Conservation (phyloP, 164 flowering plant species). For the Euptelea pleiosperma region DNA sequence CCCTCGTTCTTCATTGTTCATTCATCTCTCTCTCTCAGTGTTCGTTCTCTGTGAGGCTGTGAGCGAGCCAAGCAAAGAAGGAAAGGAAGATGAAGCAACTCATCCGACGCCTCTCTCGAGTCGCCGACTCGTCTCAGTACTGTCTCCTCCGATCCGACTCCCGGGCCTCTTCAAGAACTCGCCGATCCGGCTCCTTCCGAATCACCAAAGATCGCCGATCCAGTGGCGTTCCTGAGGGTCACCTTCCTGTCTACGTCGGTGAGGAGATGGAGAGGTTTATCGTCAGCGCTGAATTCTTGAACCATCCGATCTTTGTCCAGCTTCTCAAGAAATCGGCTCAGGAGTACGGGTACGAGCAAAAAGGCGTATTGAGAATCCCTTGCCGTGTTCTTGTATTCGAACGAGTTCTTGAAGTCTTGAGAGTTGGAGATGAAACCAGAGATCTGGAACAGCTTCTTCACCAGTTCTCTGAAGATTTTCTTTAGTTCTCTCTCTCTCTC, state of each 20-base stretch:
- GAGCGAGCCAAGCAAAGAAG: neutral
- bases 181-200: conserved; percentile 14
- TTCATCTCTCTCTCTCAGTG: neutral
- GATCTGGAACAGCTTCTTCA: conserved; percentile 31
- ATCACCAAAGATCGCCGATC: conserved; percentile 5
- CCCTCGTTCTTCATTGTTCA: conserved; percentile 4
- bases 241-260: conserved; percentile 88
- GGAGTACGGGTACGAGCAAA: conserved; percentile 94
- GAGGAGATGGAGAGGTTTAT: conserved; percentile 90
- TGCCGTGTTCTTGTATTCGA: conserved; percentile 73
- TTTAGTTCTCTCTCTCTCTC: neutral
- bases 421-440: conserved; percentile 28
- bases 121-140: conserved; percentile 66
- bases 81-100: conserved; percentile 50
- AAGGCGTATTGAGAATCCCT: conserved; percentile 79
- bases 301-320: conserved; percentile 67
- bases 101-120: conserved; percentile 60
- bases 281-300: conserved; percentile 72
- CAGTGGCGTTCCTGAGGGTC: conserved; percentile 62
- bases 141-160: conserved; percentile 47
- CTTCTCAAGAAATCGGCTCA: conserved; percentile 79
- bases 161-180: conserved; percentile 2
- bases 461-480: conserved; percentile 17
- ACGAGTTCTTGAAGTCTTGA: conserved; percentile 57
- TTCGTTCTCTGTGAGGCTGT: neutral